Base-by-base conservation (phyloP, 116 monocot species). In the Cymodocea nodosa region DNA sequence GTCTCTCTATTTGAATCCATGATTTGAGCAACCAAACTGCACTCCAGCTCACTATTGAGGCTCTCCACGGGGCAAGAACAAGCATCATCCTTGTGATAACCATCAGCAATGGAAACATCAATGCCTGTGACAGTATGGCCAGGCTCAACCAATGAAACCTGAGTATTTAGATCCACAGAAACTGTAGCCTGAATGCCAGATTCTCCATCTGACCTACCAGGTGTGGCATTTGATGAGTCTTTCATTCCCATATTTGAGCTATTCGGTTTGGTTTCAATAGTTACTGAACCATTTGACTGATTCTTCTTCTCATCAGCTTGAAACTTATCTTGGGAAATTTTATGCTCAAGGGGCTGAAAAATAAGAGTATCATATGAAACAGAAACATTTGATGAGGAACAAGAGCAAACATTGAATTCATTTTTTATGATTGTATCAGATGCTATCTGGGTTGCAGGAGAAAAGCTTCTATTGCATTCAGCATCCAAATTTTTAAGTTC, bases 401-500 rank as follows among this genome's bases (percentile, higher is more conserved):
- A 13, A 35, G 35, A 60, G 64, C 15, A 68, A 14, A 71, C 63
- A 64, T 40, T 24, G 59, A 65, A 59, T 70, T 58, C 12, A 56
- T 62, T 63, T 7, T 76, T 64, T 65, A 54, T 23, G 17, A 61
- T 16, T 62, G 2, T 23, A 62, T 53, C 49, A 65, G 30, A 50
- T 35, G 50, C 14, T 1, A 17, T 16, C n/a, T 22, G 37, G 14
- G 63, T 59, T 62, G 6, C 50, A 53, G 68, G 65, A 61, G 50
- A 51, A 58, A 15, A 39, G 53, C 48, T 60, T 68, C 51, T 64
- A 12, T 56, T 40, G 22, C 15, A 14, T 35, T 60, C 44, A 35
- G 13, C n/a, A 51, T 63, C 23, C 8, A 90, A 49, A 37, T 75
- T 65, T 61, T 81, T 98, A 9, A 98, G 73, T 73, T 86, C 82